These are phyloP conservation scores for Baeospora myosura DNA, from an alignment of 1,284 basidiomycete genomes.

Conservation along the genomic window DNA sequence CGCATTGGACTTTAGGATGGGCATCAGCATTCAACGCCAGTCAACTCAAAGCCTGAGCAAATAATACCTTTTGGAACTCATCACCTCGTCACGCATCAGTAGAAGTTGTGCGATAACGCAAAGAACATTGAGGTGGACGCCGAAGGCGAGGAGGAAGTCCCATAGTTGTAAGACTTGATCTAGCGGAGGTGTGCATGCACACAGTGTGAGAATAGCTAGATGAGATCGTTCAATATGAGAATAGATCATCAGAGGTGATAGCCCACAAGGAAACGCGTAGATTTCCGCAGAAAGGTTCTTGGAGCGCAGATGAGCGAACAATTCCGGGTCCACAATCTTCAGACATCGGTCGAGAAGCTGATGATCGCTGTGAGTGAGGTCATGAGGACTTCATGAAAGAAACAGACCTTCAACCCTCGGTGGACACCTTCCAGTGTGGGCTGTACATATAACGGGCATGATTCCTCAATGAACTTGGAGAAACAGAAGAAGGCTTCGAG, in stretches of 20 bases:
- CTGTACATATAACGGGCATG: constrained; percentile 91
- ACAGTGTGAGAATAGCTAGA: constrained; percentile 88
- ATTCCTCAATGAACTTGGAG: constrained; percentile 87
- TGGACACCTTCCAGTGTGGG: constrained; percentile 94
- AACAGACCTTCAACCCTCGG: constrained; percentile 77
- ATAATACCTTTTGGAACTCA: constrained; percentile 70
- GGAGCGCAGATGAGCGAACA: constrained; percentile 75
- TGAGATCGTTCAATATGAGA: constrained; percentile 7
- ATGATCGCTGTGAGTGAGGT: background rate
- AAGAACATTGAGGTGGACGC: constrained; percentile 91
- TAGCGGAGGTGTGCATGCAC: constrained; percentile 93
- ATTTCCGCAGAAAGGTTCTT: constrained; percentile 97
- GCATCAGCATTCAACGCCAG: background rate
- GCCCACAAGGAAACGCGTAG: constrained; percentile 93
- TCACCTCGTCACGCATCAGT: constrained; percentile 84
- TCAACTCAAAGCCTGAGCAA: background rate
- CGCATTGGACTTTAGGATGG: constrained; percentile 80
- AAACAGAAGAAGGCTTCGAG: constrained; percentile 96
- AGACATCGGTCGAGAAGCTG: constrained; percentile 90
- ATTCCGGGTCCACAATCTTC: constrained; percentile 81
- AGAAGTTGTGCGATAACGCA: constrained; percentile 94
- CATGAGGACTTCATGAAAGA: background rate
- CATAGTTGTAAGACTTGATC: constrained; percentile 91
- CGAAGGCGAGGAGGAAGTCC: constrained; percentile 96
- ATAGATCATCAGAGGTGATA: constrained; percentile 1